These are phyloP conservation scores for Diaporthe capsici DNA, from an alignment of 2,329 filamentous ascomycete species.

Conservation along the genomic window DNA sequence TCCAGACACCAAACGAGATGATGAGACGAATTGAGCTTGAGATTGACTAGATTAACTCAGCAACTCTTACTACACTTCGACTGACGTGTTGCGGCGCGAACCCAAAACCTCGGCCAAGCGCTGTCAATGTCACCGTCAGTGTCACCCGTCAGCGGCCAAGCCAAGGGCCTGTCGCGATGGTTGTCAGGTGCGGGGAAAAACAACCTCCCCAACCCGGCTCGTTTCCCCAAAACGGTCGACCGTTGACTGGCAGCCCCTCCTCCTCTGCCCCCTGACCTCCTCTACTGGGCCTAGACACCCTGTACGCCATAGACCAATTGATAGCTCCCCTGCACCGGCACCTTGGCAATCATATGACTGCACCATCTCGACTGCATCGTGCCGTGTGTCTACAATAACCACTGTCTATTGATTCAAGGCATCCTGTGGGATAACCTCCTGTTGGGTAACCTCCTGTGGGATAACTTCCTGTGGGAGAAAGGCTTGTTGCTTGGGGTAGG, in stretches of 20 bases:
- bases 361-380: neutral
- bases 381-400: neutral
- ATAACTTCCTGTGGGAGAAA: no score
- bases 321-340: neutral
- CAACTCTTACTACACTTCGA: neutral
- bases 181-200: constrained; percentile 1
- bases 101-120: neutral
- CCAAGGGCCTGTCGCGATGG: constrained; percentile 7
- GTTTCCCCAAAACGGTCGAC: constrained; percentile 3
- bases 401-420: no score
- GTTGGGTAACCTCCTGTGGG: no score
- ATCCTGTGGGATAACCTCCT: no score
- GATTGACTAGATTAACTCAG: no score
- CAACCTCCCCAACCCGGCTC: neutral
- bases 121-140: constrained; percentile 26
- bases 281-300: neutral
- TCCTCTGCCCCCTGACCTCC: neutral
- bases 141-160: neutral
- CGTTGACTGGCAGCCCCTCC: neutral
- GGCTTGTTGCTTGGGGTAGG: no score
- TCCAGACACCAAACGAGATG: neutral
- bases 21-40: constrained; percentile 2
- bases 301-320: neutral
- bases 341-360: constrained; percentile 4
- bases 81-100: constrained; percentile 5